Evolutionary conservation across 139 green algal genomes (phyloP).

Genomic region (Tetratostichococcus sp.): DNA sequence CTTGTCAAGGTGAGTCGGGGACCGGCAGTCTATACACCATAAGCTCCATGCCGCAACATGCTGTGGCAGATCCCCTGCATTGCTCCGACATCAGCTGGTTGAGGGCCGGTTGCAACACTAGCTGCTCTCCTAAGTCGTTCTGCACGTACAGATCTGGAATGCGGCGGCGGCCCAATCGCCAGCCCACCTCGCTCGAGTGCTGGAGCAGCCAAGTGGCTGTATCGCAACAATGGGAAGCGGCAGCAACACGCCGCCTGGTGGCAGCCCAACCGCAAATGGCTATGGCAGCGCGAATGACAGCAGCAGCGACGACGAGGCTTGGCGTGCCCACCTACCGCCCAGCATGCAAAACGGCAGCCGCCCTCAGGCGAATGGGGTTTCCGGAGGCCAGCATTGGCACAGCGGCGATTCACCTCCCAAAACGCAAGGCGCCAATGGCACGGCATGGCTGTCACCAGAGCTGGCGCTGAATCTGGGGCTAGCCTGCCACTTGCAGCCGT

Average conservation of each 20-base stretch:
- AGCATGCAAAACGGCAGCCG: neutral
- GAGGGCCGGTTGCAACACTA: too few relatives aligned
- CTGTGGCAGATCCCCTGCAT: too few relatives aligned
- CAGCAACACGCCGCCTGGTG: too few relatives aligned
- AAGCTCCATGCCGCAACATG: too few relatives aligned
- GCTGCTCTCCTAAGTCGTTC: too few relatives aligned
- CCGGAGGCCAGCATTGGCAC: too few relatives aligned
- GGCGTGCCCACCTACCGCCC: neutral
- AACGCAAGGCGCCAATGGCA: neutral
- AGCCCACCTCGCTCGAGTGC: neutral
- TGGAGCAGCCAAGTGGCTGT: too few relatives aligned
- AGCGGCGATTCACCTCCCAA: too few relatives aligned
- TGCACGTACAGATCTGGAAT: neutral
- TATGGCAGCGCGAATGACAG: neutral
- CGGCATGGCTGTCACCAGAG: conserved; percentile 22
- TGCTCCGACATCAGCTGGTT: neutral
- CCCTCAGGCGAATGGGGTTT: neutral
- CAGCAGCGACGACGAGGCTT: neutral
- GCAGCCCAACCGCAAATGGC: too few relatives aligned
- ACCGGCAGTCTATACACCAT: too few relatives aligned
- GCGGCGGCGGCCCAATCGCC: neutral
- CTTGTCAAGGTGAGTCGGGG: neutral
- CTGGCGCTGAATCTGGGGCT: conserved; percentile 46
- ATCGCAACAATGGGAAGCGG: too few relatives aligned
- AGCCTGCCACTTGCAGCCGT: conserved; percentile 22